Conservation (phyloP, 208 protist genomes). For the Crithidia acanthocephali region DNA sequence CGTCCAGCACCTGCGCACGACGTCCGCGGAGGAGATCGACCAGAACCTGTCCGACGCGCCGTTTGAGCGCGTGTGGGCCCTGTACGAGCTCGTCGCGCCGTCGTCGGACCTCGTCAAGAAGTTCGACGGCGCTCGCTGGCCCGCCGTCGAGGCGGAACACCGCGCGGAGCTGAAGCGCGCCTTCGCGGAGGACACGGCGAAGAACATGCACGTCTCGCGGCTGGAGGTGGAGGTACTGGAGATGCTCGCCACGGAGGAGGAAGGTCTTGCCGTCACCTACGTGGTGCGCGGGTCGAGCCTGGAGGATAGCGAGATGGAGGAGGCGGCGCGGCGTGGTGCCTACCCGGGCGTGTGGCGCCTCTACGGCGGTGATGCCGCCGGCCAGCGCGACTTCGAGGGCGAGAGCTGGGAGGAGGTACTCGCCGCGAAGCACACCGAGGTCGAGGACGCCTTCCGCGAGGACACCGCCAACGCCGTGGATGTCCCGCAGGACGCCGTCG, state of each 20-base stretch:
- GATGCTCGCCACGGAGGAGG: conserved; percentile 16
- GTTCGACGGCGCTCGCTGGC: conserved; percentile 43
- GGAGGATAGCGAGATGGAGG: conserved; percentile 34
- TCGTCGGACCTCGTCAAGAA: conserved; percentile 28
- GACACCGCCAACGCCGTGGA: conserved; percentile 39
- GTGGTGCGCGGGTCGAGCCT: conserved; percentile 28
- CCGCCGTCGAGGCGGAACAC: conserved; percentile 27
- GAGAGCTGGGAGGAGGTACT: conserved; percentile 58
- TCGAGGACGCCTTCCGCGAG: conserved; percentile 42
- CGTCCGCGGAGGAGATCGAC: conserved; percentile 40
- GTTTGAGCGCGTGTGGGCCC: conserved; percentile 48
- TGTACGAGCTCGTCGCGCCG: conserved; percentile 44
- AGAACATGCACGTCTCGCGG: conserved; percentile 35
- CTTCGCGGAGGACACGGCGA: conserved; percentile 42
- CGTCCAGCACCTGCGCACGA: conserved; percentile 35
- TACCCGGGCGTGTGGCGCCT: conserved; percentile 46
- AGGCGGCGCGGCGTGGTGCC: conserved; percentile 21
- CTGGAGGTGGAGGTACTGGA: conserved; percentile 44
- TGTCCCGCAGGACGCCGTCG: conserved; percentile 26
- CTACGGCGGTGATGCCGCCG: conserved; percentile 37
- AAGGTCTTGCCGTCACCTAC: conserved; percentile 24
- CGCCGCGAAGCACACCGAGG: conserved; percentile 24
- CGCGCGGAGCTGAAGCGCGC: conserved; percentile 35
- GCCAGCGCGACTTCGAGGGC: conserved; percentile 51
- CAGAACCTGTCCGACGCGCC: conserved; percentile 37